phyloP scores from a whole-genome alignment of 139 green algal genomes.

The Eudorina sp. region DNA sequence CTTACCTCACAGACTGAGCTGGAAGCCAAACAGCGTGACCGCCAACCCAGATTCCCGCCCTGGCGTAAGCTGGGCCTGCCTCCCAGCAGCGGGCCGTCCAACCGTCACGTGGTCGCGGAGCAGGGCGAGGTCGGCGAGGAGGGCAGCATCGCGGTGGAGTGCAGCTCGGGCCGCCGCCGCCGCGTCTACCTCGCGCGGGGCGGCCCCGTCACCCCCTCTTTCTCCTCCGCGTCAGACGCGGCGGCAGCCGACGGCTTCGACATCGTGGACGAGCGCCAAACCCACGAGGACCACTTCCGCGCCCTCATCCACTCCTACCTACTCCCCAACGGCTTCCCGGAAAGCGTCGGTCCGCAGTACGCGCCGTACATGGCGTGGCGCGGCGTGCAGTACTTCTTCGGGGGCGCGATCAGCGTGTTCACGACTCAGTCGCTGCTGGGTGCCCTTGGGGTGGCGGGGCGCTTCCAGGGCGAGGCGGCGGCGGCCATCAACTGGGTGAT shows the following conservation, averaged over 20 bases:
- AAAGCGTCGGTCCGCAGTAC: constrained; percentile 85
- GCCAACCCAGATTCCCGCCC: background rate
- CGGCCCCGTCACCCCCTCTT: background rate
- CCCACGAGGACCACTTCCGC: constrained; percentile 47
- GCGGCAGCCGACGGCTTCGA: constrained; percentile 57
- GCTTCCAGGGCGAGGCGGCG: constrained; percentile 66
- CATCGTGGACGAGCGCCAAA: constrained; percentile 67
- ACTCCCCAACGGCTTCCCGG: constrained; percentile 83
- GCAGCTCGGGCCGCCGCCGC: background rate
- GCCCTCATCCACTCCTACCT: constrained; percentile 60
- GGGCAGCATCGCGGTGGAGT: constrained; percentile 28
- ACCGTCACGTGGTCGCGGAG: constrained; percentile 17
- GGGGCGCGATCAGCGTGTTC: constrained; percentile 82
- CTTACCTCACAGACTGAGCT: background rate
- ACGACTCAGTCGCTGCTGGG: constrained; percentile 84
- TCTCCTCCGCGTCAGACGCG: background rate
- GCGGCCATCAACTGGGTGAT: constrained; percentile 93
- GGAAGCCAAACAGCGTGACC: background rate
- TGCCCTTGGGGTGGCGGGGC: constrained; percentile 74
- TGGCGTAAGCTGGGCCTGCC: background rate
- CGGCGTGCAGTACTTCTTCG: constrained; percentile 92
- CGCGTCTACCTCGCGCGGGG: constrained; percentile 24
- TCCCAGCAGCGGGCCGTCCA: background rate
- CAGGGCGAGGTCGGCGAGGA: background rate
- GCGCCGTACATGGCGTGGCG: constrained; percentile 88